Base-by-base conservation (phyloP, 1,139 yeast genomes). In the Blastobotrys arbuscula region DNA sequence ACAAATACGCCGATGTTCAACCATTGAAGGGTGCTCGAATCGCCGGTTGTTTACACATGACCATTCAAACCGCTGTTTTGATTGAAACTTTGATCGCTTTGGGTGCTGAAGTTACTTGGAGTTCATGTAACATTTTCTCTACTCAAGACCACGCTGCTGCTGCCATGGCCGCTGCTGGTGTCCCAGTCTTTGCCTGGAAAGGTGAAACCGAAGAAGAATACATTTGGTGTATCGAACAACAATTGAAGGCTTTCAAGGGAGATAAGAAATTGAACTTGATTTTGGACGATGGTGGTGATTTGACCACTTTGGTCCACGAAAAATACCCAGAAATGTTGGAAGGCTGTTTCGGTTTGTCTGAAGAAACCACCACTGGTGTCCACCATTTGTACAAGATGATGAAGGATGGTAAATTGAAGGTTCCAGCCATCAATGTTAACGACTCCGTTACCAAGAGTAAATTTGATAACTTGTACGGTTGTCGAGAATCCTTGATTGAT, bases 91-190 rank as follows among this genome's bases (percentile, higher is more conserved):
- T 94, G 69, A 86, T 81, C 68, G 96, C 96, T 61, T 81, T 92
- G 65, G 99, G 99, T 78, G 99, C 99, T 60, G 99, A 92, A 79
- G 99, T 92, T 59, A 92, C 99, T 68, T 92, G 99, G 99, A 81
- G 96, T 59, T 90, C 97, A 48, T 92, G 99, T 82, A 92, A 92
- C 95, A 92, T 92, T 67, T 92, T 88, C 85, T 92, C 97, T 63
- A 92, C 99, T 60, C 99, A 92, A 79, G 98, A 92, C 76, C 97
- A 92, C 72, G 97, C 97, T 63, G 98, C 99, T 67, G 97, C 99
- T 68, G 98, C 98, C 66, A 92, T 94, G 73, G 99, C 99, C 64
- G 98, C 98, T 64, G 75, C 97, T 63, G 99, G 98, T 77, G 95
- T 92, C 55, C 98, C 99, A 70, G 99, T 94, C 60, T 94, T 89